phyloP scores from a whole-genome alignment of 768 basidiomycete genomes.

The Candolleomyces eurysporus region DNA sequence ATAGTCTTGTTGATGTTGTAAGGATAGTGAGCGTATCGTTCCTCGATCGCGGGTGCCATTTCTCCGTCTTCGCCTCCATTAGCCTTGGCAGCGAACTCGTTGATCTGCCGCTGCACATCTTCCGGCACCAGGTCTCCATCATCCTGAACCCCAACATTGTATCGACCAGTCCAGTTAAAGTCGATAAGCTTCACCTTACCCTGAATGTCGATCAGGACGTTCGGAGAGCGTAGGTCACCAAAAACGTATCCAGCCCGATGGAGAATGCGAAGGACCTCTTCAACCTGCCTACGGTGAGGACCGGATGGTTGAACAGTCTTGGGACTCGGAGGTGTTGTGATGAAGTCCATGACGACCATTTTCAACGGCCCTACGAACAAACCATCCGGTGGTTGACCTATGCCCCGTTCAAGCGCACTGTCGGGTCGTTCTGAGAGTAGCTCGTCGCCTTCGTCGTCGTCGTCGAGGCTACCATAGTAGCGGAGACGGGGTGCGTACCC shows the following conservation, averaged over 20 bases:
- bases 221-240: conserved; percentile 34
- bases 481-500: conserved; percentile 21
- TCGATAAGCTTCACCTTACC: conserved; percentile 29
- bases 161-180: conserved; percentile 36
- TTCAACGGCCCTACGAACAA: conserved; percentile 16
- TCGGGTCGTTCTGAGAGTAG: background rate
- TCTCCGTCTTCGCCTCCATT: background rate
- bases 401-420: background rate
- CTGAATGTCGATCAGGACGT: conserved; percentile 25
- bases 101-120: background rate
- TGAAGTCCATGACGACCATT: conserved; percentile 42
- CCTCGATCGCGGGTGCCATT: background rate
- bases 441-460: background rate
- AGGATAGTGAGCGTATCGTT: background rate
- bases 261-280: conserved; percentile 15
- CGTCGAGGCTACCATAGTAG: background rate
- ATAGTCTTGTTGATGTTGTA: background rate
- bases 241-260: conserved; percentile 32
- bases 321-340: conserved; percentile 12
- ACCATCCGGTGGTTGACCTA: conserved; percentile 4
- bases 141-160: conserved; percentile 9
- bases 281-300: conserved; percentile 11
- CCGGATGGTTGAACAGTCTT: background rate
- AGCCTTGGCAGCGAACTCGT: background rate
- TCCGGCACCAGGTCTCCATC: background rate